Conservation (phyloP, 2,329 filamentous ascomycete species). For the Boeremia exigua region DNA sequence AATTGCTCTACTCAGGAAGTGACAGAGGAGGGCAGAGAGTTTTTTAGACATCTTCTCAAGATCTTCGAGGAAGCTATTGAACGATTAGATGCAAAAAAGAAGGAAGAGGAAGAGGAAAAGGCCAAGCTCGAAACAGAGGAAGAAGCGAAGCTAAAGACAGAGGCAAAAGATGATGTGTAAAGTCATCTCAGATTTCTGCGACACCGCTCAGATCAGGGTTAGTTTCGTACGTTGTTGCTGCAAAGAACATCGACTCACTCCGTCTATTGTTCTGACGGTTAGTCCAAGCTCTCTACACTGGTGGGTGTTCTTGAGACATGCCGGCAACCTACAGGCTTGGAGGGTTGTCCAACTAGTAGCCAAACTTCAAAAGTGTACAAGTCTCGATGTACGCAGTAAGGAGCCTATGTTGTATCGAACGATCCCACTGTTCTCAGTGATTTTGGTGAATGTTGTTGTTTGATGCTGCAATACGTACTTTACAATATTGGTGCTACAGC, state of each 20-base stretch:
- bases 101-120: too few species aligned
- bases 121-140: too few species aligned
- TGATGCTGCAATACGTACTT: too few species aligned
- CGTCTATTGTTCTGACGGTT: background rate
- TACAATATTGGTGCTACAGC: too few species aligned
- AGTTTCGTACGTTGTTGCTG: background rate
- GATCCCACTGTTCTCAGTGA: too few species aligned
- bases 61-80: slow-evolving; percentile 18
- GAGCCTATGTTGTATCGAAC: too few species aligned
- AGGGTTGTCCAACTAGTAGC: background rate
- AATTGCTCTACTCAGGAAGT: slow-evolving; percentile 4
- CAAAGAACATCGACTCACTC: background rate
- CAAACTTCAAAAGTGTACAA: too few species aligned
- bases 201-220: background rate
- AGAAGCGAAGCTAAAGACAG: background rate
- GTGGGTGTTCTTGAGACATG: background rate
- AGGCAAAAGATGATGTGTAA: background rate
- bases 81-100: slow-evolving; percentile 10
- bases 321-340: background rate
- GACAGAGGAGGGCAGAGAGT: slow-evolving; percentile 7
- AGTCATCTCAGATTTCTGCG: background rate
- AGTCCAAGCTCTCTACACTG: background rate
- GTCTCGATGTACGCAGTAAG: too few species aligned
- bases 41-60: slow-evolving; percentile 13
- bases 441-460: too few species aligned